Percentiles rank a stretch among this genome's conserved stretches.
Evolutionary conservation across 2,329 filamentous ascomycete genomes (phyloP).

Genomic region (Colletotrichum karsti): DNA sequence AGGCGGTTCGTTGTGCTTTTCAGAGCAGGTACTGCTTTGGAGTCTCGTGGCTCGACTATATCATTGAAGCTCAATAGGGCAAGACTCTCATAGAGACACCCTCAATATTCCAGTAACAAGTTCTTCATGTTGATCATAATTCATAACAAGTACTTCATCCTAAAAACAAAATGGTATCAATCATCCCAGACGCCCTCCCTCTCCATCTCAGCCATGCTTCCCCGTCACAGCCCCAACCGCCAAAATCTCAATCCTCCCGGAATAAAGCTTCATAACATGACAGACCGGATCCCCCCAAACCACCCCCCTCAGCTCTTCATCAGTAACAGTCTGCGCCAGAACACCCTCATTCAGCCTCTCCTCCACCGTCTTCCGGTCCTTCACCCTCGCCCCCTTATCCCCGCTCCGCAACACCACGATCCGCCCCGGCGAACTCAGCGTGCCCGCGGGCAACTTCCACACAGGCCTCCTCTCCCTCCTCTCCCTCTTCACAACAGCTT

Average conservation of each 20-base stretch:
- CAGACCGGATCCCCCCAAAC: conserved; percentile 85
- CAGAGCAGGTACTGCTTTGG: too few relatives aligned
- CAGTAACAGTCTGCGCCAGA: conserved; percentile 72
- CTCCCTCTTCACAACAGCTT: conserved; percentile 35
- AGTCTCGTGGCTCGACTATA: too few relatives aligned
- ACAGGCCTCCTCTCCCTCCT: conserved; percentile 38
- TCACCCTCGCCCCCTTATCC: conserved; percentile 44
- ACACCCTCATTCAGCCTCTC: conserved; percentile 67
- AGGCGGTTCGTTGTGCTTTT: too few relatives aligned
- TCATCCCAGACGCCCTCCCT: not conserved
- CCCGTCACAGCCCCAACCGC: conserved; percentile 73
- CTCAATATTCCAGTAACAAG: too few relatives aligned
- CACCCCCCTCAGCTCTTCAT: conserved; percentile 73
- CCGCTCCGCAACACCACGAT: conserved; percentile 72
- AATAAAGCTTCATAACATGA: conserved; percentile 84
- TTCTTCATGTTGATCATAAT: too few relatives aligned
- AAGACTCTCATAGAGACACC: too few relatives aligned
- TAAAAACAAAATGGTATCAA: conserved; percentile 14
- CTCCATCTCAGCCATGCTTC: conserved; percentile 31
- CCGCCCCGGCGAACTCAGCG: conserved; percentile 75
- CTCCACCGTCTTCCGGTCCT: conserved; percentile 56
- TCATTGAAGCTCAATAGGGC: too few relatives aligned
- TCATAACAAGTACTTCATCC: too few relatives aligned
- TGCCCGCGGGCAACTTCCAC: conserved; percentile 73
- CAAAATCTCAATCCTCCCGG: conserved; percentile 73